Evolutionary conservation across 441 rosid genomes (phyloP).

Genomic region (Hura crepitans): DNA sequence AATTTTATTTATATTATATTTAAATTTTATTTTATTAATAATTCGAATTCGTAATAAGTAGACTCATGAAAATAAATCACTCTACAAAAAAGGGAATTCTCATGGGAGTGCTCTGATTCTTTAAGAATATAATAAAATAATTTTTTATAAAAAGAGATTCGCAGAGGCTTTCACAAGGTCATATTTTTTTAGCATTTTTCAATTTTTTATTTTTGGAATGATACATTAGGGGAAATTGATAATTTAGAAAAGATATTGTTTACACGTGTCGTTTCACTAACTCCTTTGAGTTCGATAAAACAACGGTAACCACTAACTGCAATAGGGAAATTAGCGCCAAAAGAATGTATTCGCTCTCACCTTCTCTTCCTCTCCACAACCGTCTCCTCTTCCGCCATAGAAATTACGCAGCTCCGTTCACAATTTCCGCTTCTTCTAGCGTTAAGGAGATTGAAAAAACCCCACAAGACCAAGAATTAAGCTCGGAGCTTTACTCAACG

Average conservation of each 20-base stretch:
- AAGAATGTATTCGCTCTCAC: constrained; percentile 40
- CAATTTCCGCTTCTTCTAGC: constrained; percentile 40
- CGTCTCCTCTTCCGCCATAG: constrained; percentile 28
- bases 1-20: too few relatives aligned
- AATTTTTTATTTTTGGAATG: too few relatives aligned
- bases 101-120: too few relatives aligned
- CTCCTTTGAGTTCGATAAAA: neutral
- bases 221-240: too few relatives aligned
- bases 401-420: constrained; percentile 15
- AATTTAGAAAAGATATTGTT: neutral
- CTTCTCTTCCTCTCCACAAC: constrained; percentile 21
- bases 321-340: constrained; percentile 16
- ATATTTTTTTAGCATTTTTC: too few relatives aligned
- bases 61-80: too few relatives aligned
- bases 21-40: too few relatives aligned
- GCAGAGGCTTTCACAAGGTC: too few relatives aligned
- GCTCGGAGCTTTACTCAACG: constrained; percentile 33
- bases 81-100: too few relatives aligned
- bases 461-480: constrained; percentile 23
- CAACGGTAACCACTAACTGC: constrained; percentile 19
- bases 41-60: too few relatives aligned
- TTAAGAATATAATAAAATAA: too few relatives aligned
- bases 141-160: too few relatives aligned
- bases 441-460: constrained; percentile 25
- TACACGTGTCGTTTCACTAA: constrained; percentile 6